Base-by-base conservation (phyloP, 345 rosid species). In the Arabidopsis arenosa region DNA sequence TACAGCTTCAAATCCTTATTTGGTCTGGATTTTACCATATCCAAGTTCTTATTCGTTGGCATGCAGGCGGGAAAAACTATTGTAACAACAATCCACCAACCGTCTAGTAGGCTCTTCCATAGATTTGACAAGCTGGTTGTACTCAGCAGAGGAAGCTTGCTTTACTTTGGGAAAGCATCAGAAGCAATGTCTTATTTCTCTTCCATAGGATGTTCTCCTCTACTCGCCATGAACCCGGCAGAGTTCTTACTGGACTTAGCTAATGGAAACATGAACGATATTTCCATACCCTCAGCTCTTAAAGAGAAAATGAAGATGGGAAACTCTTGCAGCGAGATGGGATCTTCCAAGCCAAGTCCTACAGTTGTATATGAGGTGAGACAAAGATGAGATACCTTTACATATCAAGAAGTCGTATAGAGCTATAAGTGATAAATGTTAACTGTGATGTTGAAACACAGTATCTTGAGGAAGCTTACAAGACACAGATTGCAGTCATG, bases 211-310 rank as follows among this genome's bases (percentile, higher is more conserved):
- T 94, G 97, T 62, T 84, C 85, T 54, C 97, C 98, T 73, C 82
- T 87, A 35, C 86, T 94, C 44, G 74, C 93, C 57, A 94, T 94
- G 97, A 94, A 94, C 68, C 98, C 96, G 0, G 96, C 97, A 54
- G 97, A 94, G 81, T 92, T 92, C 89, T 81, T 94, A 72, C 85
- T 94, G 7, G 98, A 94, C 85, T 92, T 94, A 39, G 98, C 97
- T 58, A 94, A 92, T 66, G 98, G 95, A 59, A 89, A 89, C 81
- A 51, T 89, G 66, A 85, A 80, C 39, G 96, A 88, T 70, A 87
- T 92, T 63, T 90, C 97, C n/a, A 77, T 89, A 14, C 98, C 97
- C 11, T 90, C 93, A 17, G 90, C 89, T 75, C 69, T 94, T 21
- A 91, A 91, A 66, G 93, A 94, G 75, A 87, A 80, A 76, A 87